Conservation (phyloP, 495 filamentous ascomycete genomes). For the Beverwykella pulmonaria region DNA sequence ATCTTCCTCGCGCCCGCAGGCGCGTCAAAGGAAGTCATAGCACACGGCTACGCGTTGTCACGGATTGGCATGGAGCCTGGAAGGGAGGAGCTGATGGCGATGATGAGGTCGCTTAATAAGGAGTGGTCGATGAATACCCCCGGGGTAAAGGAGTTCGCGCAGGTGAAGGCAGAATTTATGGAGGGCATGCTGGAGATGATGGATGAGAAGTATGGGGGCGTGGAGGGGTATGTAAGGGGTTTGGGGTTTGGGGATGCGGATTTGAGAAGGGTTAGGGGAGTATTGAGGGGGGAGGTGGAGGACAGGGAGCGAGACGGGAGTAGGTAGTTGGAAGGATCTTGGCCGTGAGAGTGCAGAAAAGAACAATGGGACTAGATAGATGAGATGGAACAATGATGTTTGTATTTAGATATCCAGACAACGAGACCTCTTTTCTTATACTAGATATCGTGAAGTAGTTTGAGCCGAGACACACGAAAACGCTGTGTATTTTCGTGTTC, state of each 20-base stretch:
- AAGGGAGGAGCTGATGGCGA: conserved; percentile 50
- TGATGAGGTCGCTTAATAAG: conserved; percentile 49
- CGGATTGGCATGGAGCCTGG: conserved; percentile 54
- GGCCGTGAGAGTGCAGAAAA: no score
- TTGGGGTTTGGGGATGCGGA: conserved; percentile 57
- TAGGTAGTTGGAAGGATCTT: no score
- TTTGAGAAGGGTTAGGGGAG: conserved; percentile 52
- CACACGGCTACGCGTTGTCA: conserved; percentile 65
- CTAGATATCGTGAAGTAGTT: no score
- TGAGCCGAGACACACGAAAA: no score
- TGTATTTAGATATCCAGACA: no score
- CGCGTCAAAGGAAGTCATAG: conserved; percentile 58
- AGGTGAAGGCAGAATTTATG: conserved; percentile 48
- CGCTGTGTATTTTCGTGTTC: no score
- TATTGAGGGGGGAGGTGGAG: conserved; percentile 34
- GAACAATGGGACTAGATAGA: no score
- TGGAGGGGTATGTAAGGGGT: conserved; percentile 55
- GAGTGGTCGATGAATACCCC: conserved; percentile 40
- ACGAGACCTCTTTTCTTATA: no score
- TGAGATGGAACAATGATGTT: no score
- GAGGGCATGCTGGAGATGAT: conserved; percentile 53
- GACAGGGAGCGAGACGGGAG: no score
- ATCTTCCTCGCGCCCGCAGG: conserved; percentile 62
- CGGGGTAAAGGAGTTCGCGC: conserved; percentile 38
- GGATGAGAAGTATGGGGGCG: conserved; percentile 56